Evolutionary conservation across 805 yeast genomes (phyloP).

Genomic region (Osmozyma mogii): DNA sequence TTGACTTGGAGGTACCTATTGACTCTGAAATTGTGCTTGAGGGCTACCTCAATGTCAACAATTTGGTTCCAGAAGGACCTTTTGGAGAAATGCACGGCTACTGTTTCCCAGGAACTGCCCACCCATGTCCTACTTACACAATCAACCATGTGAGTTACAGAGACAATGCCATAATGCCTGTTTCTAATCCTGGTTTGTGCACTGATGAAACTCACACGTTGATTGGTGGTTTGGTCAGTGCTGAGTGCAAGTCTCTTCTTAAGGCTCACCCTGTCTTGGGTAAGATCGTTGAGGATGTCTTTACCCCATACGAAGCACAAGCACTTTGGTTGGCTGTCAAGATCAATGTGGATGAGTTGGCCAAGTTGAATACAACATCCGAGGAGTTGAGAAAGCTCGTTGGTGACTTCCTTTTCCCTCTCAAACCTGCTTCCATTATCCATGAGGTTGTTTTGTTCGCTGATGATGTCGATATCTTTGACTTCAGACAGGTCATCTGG

Average conservation of each 20-base stretch:
- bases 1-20: conserved; percentile 17
- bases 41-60: conserved; percentile 13
- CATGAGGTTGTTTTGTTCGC: conserved; percentile 19
- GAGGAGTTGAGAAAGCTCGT: conserved; percentile 12
- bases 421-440: conserved; percentile 11
- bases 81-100: conserved; percentile 26
- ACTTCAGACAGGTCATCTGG: conserved; percentile 18
- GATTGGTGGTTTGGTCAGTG: conserved; percentile 16
- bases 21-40: conserved; percentile 18
- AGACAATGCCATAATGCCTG: conserved; percentile 17
- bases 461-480: conserved; percentile 19
- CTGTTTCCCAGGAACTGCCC: conserved; percentile 13
- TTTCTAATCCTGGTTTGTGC: conserved; percentile 18
- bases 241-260: conserved; percentile 9
- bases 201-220: conserved; percentile 21
- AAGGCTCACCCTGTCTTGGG: conserved; percentile 8
- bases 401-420: conserved; percentile 11
- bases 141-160: conserved; percentile 15
- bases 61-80: conserved; percentile 16
- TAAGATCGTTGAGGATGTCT: conserved; percentile 12
- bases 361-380: conserved; percentile 11
- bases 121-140: conserved; percentile 18
- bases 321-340: conserved; percentile 16
- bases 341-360: conserved; percentile 14
- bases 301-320: conserved; percentile 19